phyloP scores from a whole-genome alignment of 2,329 filamentous ascomycete genomes.

The Aureobasidium lini region DNA sequence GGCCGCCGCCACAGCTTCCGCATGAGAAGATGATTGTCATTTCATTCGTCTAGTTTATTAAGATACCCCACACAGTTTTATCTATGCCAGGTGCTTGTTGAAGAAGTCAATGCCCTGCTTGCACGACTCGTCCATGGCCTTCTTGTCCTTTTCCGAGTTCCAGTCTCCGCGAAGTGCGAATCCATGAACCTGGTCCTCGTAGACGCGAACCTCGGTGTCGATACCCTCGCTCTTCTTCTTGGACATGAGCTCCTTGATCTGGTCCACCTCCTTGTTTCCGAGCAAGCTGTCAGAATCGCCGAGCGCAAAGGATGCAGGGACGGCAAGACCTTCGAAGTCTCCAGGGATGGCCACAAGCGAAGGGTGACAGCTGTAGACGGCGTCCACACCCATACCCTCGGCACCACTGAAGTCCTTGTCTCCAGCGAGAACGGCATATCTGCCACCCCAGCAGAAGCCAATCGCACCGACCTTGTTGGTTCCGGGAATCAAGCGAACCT shows the following conservation, averaged over 20 bases:
- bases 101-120: constrained; percentile 24
- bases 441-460: constrained; percentile 43
- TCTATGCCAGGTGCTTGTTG: constrained; percentile 16
- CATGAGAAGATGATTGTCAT: neutral
- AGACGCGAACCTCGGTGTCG: constrained; percentile 34
- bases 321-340: constrained; percentile 34
- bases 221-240: constrained; percentile 30
- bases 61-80: neutral
- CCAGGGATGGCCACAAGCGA: constrained; percentile 34
- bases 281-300: constrained; percentile 37
- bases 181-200: constrained; percentile 39
- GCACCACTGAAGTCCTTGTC: constrained; percentile 20
- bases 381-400: constrained; percentile 31
- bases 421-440: constrained; percentile 32
- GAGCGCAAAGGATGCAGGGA: constrained; percentile 35
- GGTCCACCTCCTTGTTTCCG: constrained; percentile 30
- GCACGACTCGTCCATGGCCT: constrained; percentile 40
- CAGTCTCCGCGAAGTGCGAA: constrained; percentile 38
- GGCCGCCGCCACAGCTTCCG: neutral
- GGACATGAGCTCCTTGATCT: constrained; percentile 35
- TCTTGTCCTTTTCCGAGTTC: constrained; percentile 38
- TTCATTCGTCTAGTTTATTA: constrained; percentile 3
- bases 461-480: constrained; percentile 39
- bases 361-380: constrained; percentile 36
- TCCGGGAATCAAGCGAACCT: constrained; percentile 32